phyloP scores from a whole-genome alignment of 768 basidiomycete genomes.

The Macrolepiota dolichaula region DNA sequence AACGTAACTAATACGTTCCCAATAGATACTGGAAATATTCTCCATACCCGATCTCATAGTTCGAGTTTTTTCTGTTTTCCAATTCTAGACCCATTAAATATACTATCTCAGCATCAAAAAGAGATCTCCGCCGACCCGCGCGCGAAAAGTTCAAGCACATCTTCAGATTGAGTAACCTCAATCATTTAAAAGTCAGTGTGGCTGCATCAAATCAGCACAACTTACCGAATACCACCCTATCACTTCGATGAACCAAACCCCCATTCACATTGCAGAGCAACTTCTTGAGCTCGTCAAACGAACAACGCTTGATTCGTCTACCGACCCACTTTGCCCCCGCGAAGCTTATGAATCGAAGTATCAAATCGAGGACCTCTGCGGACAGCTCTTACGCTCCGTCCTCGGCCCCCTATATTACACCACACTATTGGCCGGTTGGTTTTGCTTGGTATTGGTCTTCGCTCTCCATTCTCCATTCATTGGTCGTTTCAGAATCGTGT shows the following conservation, averaged over 20 bases:
- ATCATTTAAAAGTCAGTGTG: neutral
- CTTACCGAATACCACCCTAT: neutral
- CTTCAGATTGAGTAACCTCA: too few relatives aligned
- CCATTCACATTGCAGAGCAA: neutral
- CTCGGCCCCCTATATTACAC: neutral
- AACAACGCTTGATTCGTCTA: neutral
- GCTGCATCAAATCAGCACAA: neutral
- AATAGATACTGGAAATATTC: conserved; percentile 10
- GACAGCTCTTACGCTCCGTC: neutral
- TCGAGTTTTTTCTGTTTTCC: neutral
- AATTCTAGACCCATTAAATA: neutral
- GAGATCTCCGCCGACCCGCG: too few relatives aligned
- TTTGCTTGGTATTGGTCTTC: neutral
- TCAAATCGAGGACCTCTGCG: conserved; percentile 3
- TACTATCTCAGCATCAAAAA: too few relatives aligned
- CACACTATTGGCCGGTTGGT: conserved; percentile 1
- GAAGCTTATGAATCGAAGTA: neutral
- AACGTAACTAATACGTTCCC: neutral
- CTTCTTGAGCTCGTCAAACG: neutral
- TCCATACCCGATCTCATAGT: conserved; percentile 4
- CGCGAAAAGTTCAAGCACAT: too few relatives aligned
- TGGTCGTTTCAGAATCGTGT: neutral
- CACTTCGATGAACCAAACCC: neutral
- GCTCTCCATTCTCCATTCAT: neutral
- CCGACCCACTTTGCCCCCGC: neutral